A percentile compares a stretch with the other conserved stretches of the same genome.
Conservation (phyloP, 306 rosid species). For the Malus orientalis region DNA sequence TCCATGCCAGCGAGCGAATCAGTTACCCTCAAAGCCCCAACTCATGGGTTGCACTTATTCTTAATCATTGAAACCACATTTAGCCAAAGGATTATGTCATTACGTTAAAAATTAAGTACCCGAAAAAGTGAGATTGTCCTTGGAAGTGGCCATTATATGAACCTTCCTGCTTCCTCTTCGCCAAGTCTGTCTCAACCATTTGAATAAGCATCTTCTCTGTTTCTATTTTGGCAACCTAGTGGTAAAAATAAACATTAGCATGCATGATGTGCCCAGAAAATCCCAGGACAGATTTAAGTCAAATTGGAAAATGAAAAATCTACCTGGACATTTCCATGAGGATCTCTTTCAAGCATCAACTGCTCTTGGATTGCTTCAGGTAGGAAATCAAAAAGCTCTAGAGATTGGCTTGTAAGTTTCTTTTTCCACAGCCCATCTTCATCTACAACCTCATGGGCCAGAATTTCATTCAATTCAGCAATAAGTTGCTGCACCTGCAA, state of each 20-base stretch:
- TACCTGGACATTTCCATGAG: constrained; percentile 99
- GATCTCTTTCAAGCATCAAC: constrained; percentile 98
- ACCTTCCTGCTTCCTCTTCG: constrained; percentile 74
- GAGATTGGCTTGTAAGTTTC: constrained; percentile 76
- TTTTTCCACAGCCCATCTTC: constrained; percentile 86
- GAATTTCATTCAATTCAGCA: constrained; percentile 88
- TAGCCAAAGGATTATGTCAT: not conserved
- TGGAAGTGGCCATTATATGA: constrained; percentile 48
- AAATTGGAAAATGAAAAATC: constrained; percentile 4
- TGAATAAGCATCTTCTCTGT: constrained; percentile 99
- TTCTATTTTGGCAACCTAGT: constrained; percentile 93
- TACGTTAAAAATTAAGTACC: constrained; percentile 34
- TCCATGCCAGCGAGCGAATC: not conserved
- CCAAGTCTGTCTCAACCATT: constrained; percentile 95
- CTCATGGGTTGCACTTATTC: not conserved
- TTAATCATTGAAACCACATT: not conserved
- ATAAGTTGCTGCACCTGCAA: constrained; percentile 92
- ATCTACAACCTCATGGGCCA: constrained; percentile 75
- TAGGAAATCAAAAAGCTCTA: constrained; percentile 76
- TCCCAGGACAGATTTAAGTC: constrained; percentile 2
- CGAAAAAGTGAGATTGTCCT: constrained; percentile 98
- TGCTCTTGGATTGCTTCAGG: constrained; percentile 99
- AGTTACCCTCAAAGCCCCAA: not conserved
- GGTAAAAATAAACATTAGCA: constrained; percentile 9
- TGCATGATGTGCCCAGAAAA: constrained; percentile 1